phyloP scores from a whole-genome alignment of 768 basidiomycete genomes.

The Tulasnella sp. region DNA sequence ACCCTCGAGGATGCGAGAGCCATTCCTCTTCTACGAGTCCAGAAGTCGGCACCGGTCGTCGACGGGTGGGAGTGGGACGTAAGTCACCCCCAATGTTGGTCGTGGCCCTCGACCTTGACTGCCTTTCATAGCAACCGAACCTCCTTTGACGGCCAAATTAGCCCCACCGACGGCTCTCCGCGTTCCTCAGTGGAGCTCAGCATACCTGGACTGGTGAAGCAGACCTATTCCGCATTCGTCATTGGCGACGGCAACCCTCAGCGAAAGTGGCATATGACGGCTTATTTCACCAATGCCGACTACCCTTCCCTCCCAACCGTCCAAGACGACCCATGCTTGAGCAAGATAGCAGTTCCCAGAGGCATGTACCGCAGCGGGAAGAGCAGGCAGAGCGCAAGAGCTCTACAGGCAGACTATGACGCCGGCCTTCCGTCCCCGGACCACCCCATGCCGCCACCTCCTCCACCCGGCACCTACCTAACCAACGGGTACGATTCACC shows the following conservation, averaged over 20 bases:
- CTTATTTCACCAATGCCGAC: constrained; percentile 42
- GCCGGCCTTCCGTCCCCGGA: not conserved
- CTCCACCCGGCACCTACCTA: not conserved
- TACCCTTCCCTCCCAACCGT: constrained; percentile 37
- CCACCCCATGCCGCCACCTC: not conserved
- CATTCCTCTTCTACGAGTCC: constrained; percentile 57
- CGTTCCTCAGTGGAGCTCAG: constrained; percentile 42
- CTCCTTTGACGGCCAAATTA: constrained; percentile 23
- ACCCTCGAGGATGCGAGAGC: constrained; percentile 57
- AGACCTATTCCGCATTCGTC: constrained; percentile 60
- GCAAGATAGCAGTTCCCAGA: constrained; percentile 35
- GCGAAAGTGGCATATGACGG: constrained; percentile 56
- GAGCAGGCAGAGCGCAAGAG: constrained; percentile 27
- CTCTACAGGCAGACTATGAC: constrained; percentile 19
- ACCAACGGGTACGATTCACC: constrained; percentile 11
- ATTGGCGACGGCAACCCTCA: constrained; percentile 24
- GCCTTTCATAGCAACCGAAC: constrained; percentile 35
- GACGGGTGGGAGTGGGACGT: constrained; percentile 29
- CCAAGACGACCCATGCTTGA: constrained; percentile 34
- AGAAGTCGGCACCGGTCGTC: constrained; percentile 9
- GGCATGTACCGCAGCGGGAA: constrained; percentile 39
- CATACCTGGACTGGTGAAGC: constrained; percentile 50
- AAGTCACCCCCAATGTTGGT: constrained; percentile 27
- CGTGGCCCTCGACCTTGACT: constrained; percentile 23
- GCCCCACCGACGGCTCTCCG: constrained; percentile 44